Percentiles rank a stretch among this genome's conserved stretches.
Evolutionary conservation across 345 rosid species (phyloP).

Genomic region (Eucalyptus melliodora): DNA sequence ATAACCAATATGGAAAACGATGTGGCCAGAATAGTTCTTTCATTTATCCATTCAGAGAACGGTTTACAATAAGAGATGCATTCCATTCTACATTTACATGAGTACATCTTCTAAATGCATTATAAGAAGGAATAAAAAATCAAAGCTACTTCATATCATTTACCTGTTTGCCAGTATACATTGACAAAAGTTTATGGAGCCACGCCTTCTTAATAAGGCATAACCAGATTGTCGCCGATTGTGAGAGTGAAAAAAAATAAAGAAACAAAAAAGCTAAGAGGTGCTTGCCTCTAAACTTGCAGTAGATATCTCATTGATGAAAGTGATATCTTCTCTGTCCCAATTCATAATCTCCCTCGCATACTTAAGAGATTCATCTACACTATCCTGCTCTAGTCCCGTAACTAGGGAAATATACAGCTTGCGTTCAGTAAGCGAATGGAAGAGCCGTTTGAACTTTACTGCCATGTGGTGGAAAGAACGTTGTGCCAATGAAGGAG

Average conservation of each 20-base stretch:
- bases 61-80: neutral
- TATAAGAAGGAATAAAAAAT: neutral
- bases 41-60: neutral
- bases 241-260: neutral
- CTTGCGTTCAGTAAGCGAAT: slow-evolving; percentile 37
- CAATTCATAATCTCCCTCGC: slow-evolving; percentile 59
- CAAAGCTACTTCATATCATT: neutral
- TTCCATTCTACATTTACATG: neutral
- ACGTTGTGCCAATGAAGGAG: slow-evolving; percentile 48
- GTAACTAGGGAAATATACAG: slow-evolving; percentile 43
- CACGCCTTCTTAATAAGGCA: neutral
- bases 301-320: slow-evolving; percentile 24
- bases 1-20: neutral
- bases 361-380: slow-evolving; percentile 53
- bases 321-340: slow-evolving; percentile 25
- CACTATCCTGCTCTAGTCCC: slow-evolving; percentile 58
- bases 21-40: neutral
- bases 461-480: slow-evolving; percentile 63
- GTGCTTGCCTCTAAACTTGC: slow-evolving; percentile 49
- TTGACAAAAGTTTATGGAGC: neutral
- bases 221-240: neutral
- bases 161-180: neutral
- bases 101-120: neutral
- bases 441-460: slow-evolving; percentile 68
- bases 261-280: neutral